A percentile compares a stretch with the other conserved stretches of the same genome.
These are phyloP conservation scores for Truncatella angustata DNA, from an alignment of 2,329 filamentous ascomycete species.

Conservation along the genomic window DNA sequence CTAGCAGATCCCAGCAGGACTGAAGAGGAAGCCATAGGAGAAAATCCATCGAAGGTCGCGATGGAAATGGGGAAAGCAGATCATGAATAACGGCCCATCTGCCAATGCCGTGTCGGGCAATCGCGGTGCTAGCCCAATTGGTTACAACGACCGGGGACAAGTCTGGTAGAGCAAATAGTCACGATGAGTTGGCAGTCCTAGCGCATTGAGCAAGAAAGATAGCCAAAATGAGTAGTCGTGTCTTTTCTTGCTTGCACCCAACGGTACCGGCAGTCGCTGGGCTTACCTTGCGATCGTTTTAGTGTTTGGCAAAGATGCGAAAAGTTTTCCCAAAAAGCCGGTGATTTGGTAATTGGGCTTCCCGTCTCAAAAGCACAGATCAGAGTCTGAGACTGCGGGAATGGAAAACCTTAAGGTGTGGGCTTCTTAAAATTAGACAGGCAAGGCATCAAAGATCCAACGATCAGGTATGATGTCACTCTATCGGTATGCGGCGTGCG, in stretches of 20 bases:
- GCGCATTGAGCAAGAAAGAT: conserved; percentile 13
- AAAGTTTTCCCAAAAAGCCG: conserved; percentile 1
- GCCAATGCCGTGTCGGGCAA: not conserved
- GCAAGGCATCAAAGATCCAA: not conserved
- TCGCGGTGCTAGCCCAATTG: conserved; percentile 1
- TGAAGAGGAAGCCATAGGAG: not conserved
- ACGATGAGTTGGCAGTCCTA: conserved; percentile 16
- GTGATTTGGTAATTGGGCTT: not conserved
- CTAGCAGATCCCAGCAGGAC: conserved; percentile 2
- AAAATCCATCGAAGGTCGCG: not conserved
- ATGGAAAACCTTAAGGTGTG: conserved; percentile 3
- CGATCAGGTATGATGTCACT: conserved; percentile 1
- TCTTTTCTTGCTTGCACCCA: not conserved
- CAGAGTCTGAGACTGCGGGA: conserved; percentile 1
- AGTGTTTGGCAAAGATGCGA: too few relatives aligned
- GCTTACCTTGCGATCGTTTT: too few relatives aligned
- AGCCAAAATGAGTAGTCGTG: conserved; percentile 8
- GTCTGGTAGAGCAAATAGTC: conserved; percentile 6
- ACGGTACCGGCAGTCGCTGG: too few relatives aligned
- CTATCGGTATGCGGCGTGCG: not conserved
- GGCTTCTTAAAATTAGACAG: not conserved
- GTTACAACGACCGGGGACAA: not conserved
- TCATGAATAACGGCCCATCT: not conserved
- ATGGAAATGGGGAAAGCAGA: conserved; percentile 1
- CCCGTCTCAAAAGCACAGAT: not conserved